These are phyloP conservation scores for Wallacemonas sp. DNA, from an alignment of 208 protist genomes.

Conservation along the genomic window DNA sequence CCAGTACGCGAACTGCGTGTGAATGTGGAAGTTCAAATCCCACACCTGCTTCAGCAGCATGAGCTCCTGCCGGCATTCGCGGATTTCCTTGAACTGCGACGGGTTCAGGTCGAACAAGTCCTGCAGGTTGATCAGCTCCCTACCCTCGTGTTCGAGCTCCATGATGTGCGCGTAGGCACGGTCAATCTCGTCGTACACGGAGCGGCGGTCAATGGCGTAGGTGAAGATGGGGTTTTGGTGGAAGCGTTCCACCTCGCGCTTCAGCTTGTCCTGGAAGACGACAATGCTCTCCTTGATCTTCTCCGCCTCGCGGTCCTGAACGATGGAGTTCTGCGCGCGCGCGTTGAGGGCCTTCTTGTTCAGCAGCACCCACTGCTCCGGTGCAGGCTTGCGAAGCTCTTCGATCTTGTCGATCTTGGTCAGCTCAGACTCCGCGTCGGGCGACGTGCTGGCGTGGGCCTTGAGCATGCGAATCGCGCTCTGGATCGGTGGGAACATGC, in stretches of 20 bases:
- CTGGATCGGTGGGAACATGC: conserved; percentile 93
- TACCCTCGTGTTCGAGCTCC: conserved; percentile 87
- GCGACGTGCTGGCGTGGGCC: conserved; percentile 80
- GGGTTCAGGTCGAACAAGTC: conserved; percentile 95
- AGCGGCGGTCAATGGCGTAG: conserved; percentile 70
- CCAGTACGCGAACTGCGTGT: conserved; percentile 93
- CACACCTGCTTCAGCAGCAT: conserved; percentile 94
- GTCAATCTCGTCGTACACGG: conserved; percentile 90
- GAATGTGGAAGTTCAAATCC: conserved; percentile 93
- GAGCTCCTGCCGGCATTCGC: conserved; percentile 90
- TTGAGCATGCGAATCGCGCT: conserved; percentile 92
- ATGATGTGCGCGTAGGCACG: conserved; percentile 77
- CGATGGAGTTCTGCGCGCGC: conserved; percentile 91
- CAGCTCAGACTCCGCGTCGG: conserved; percentile 75
- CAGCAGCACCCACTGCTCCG: conserved; percentile 89
- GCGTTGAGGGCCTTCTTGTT: conserved; percentile 95
- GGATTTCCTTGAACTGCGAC: conserved; percentile 93
- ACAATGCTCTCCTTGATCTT: conserved; percentile 91
- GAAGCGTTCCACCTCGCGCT: conserved; percentile 79
- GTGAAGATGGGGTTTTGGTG: conserved; percentile 85
- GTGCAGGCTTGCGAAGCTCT: conserved; percentile 91
- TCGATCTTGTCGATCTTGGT: conserved; percentile 91
- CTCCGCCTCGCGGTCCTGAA: conserved; percentile 92
- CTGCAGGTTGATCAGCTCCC: conserved; percentile 90
- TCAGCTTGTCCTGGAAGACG: conserved; percentile 78